These are phyloP conservation scores for Yamadazyma dendronema DNA, from an alignment of 1,139 yeast genomes.

Conservation along the genomic window DNA sequence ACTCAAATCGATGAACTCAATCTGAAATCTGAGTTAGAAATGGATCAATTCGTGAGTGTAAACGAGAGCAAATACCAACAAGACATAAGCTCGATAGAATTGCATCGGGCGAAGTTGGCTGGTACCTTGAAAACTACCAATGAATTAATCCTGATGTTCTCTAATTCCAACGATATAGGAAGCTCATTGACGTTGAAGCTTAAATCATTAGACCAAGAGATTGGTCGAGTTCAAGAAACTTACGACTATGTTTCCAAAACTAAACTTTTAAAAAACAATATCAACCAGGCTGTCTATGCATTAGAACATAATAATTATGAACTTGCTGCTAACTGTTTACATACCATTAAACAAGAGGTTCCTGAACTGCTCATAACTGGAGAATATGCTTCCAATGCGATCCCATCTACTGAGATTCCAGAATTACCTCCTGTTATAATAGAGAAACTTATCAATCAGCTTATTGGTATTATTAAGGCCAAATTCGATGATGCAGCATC, in stretches of 20 bases:
- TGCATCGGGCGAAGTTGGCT: constrained; percentile 37
- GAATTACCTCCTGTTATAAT: constrained; percentile 67
- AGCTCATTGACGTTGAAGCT: constrained; percentile 67
- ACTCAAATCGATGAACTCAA: constrained; percentile 10
- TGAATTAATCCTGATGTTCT: constrained; percentile 49
- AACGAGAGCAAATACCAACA: constrained; percentile 35
- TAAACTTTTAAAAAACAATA: constrained; percentile 59
- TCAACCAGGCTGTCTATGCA: constrained; percentile 67
- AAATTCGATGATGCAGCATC: constrained; percentile 73
- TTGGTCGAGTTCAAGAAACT: constrained; percentile 63
- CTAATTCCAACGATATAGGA: constrained; percentile 66
- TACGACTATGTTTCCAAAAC: constrained; percentile 65
- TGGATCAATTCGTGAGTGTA: constrained; percentile 24
- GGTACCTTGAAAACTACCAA: constrained; percentile 39
- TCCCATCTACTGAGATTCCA: constrained; percentile 91
- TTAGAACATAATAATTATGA: constrained; percentile 70
- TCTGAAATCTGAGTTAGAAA: constrained; percentile 21
- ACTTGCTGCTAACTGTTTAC: constrained; percentile 65
- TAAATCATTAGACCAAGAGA: constrained; percentile 68
- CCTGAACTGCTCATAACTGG: constrained; percentile 58
- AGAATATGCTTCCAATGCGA: constrained; percentile 74
- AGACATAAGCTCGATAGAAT: constrained; percentile 36
- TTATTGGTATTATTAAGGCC: constrained; percentile 55
- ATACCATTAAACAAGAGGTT: constrained; percentile 47
- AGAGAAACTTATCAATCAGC: constrained; percentile 53